These are phyloP conservation scores for Candida patagonica DNA, from an alignment of 805 yeast species.

Conservation along the genomic window DNA sequence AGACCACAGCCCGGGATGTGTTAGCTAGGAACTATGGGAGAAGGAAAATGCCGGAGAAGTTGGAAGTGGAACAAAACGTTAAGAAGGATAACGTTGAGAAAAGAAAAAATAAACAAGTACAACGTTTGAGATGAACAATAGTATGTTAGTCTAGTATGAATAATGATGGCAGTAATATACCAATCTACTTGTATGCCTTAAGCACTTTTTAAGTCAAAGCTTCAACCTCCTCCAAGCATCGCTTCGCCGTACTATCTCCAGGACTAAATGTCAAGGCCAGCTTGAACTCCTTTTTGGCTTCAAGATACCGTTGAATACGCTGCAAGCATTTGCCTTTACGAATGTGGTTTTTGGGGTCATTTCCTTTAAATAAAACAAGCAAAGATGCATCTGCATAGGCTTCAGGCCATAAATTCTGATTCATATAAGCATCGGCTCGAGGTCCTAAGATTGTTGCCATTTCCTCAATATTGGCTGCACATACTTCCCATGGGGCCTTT, in stretches of 20 bases:
- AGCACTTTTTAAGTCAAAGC: neutral
- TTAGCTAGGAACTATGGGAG: too few species aligned
- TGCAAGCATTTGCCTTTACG: constrained; percentile 27
- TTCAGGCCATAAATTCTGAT: constrained; percentile 27
- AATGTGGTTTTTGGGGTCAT: constrained; percentile 26
- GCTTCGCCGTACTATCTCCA: constrained; percentile 12
- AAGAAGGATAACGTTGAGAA: too few species aligned
- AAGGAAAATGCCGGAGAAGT: too few species aligned
- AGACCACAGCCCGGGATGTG: too few species aligned
- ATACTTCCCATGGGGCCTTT: constrained; percentile 34
- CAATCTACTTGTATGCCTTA: neutral
- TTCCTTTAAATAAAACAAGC: constrained; percentile 25
- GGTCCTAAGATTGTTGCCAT: constrained; percentile 24
- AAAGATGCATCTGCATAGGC: constrained; percentile 31
- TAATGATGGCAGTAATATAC: too few species aligned
- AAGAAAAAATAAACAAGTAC: too few species aligned
- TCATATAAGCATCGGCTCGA: constrained; percentile 33
- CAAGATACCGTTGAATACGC: constrained; percentile 16
- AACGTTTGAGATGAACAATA: too few species aligned
- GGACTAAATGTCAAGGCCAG: constrained; percentile 15
- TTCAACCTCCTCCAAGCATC: constrained; percentile 17
- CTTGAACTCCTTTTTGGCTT: constrained; percentile 17
- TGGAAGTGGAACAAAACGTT: too few species aligned
- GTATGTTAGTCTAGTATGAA: too few species aligned
- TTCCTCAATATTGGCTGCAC: constrained; percentile 27